Percentiles rank a stretch among this genome's conserved stretches.
These are phyloP conservation scores for Xylariales sp. DNA, from an alignment of 2,329 filamentous ascomycete genomes.

Conservation along the genomic window DNA sequence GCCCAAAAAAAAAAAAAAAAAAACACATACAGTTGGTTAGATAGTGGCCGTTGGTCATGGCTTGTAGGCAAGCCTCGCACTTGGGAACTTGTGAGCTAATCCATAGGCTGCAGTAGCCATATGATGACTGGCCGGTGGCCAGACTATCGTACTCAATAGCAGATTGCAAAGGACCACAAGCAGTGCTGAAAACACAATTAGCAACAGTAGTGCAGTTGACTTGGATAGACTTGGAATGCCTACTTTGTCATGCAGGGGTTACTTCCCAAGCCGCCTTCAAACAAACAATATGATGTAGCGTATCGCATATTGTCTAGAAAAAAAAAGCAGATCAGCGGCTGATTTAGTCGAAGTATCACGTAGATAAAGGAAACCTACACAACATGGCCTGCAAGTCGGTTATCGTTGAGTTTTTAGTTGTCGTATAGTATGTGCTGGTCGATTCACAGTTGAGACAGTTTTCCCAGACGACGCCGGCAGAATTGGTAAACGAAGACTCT, in stretches of 20 bases:
- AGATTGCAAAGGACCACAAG: conserved; percentile 44
- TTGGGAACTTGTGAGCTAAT: conserved; percentile 30
- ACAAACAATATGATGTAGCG: conserved; percentile 51
- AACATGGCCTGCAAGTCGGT: conserved; percentile 51
- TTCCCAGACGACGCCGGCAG: conserved; percentile 44
- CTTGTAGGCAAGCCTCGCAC: conserved; percentile 44
- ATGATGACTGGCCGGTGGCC: conserved; percentile 37
- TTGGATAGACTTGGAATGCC: too few species aligned
- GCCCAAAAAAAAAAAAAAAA: too few species aligned
- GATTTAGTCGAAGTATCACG: too few species aligned
- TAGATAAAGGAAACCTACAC: conserved; percentile 48
- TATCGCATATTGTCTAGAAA: conserved; percentile 53
- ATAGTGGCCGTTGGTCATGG: conserved; percentile 30
- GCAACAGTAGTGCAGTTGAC: too few species aligned
- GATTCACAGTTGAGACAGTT: conserved; percentile 49
- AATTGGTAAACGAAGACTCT: conserved; percentile 31
- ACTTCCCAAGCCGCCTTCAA: conserved; percentile 29
- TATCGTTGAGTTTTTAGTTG: conserved; percentile 24
- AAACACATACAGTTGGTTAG: conserved; percentile 48
- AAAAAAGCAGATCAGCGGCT: too few species aligned
- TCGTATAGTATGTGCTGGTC: conserved; percentile 39
- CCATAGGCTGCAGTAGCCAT: conserved; percentile 52
- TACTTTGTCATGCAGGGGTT: conserved; percentile 52
- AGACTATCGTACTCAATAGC: conserved; percentile 48
- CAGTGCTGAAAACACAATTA: too few species aligned